Evolutionary conservation across 176 grass and related monocot species (phyloP), one percentile per base, ranked within the genome.

Genomic region (Carex scoparia): DNA sequence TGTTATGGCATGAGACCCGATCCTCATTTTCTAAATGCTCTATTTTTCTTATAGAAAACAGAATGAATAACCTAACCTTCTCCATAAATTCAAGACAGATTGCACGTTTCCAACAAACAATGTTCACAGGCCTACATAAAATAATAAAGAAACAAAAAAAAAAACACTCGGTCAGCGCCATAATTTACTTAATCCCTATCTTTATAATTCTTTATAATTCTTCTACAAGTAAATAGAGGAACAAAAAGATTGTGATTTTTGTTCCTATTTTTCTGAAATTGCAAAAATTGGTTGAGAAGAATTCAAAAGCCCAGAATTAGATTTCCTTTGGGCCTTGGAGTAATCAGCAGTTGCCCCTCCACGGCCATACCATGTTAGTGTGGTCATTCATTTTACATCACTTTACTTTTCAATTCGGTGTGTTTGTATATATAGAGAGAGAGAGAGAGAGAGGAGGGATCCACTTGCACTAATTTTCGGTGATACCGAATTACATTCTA

Each of bases 11-110:
- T 8, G 2, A 19, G 61, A 63, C 19, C 61, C 38, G 23, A 23
- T 11, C 65, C 38, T 79, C 4, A 79, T 64, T 37, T 18, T 46
- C 0, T 19, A 46, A 44, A 71, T 44, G 37, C 16, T 46, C 15
- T 44, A 71, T 18, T 40, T 69, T 69, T 4, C 35, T 71, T 44
- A 33, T 19, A 19, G 68, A 13, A 44, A 71, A 71, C 1, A 2
- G 5, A 70, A 56, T 46, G 72, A 57, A 63, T 68, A 79, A 88
- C 69, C 94, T 88, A 92, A 98, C 95, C 95, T 98, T 98, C 88
- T 90, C 95, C 88, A 89, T 95, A 84, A 98, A 98, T 81, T 98
- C 93, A 69, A 98, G 81, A 80, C 95, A 98, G 61, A 98, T 95
- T 9, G 95, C 95, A 0, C 95, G 95, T 86, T 94, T 98, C 95